Conservation (phyloP, 108 stramenopile genomes). For the Cyclotella baltica region DNA sequence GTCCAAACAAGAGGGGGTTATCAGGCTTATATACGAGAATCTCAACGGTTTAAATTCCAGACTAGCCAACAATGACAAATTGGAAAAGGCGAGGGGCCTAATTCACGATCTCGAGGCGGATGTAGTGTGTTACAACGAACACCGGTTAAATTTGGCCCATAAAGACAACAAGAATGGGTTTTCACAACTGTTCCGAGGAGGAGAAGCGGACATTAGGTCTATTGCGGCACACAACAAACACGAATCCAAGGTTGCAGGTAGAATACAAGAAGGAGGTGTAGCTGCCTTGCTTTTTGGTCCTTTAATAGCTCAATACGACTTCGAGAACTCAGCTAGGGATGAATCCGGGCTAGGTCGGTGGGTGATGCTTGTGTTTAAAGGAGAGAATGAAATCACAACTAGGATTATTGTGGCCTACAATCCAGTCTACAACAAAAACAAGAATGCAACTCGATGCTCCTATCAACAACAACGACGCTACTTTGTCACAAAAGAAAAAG, state of each 20-base stretch:
- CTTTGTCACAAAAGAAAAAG: too few relatives aligned
- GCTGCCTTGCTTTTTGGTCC: not conserved
- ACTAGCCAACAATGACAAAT: too few relatives aligned
- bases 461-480: too few relatives aligned
- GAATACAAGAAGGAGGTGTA: too few relatives aligned
- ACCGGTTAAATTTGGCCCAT: too few relatives aligned
- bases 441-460: not conserved
- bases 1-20: too few relatives aligned
- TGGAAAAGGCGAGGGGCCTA: too few relatives aligned
- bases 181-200: slow-evolving; percentile 2
- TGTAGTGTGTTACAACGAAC: too few relatives aligned
- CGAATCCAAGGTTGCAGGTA: not conserved
- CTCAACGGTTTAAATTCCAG: too few relatives aligned
- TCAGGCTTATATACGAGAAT: too few relatives aligned
- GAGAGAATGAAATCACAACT: not conserved
- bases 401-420: too few relatives aligned
- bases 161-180: not conserved
- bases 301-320: not conserved
- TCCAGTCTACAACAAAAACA: not conserved
- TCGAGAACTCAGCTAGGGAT: not conserved
- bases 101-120: too few relatives aligned
- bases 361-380: not conserved
- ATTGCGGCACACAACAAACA: not conserved
- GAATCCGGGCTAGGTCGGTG: slow-evolving; percentile 7
- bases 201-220: slow-evolving; percentile 4